Evolutionary conservation across 176 grass and related monocot species (phyloP), one percentile per base, ranked within the genome.

Genomic region (Puccinellia tenuiflora): DNA sequence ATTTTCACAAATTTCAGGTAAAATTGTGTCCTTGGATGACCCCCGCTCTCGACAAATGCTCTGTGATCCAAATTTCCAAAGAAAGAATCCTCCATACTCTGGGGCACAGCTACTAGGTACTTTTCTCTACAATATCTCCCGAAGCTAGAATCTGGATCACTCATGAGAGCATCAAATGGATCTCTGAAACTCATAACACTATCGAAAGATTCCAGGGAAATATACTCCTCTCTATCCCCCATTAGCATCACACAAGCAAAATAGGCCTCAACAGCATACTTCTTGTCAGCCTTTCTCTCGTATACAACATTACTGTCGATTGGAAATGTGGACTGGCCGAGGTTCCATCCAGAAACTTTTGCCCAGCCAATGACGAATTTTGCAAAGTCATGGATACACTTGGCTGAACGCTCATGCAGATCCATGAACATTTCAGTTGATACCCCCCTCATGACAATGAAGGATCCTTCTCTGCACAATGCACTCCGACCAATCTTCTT

Each of bases 21-120:
- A 77, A 97, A 92, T 17, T 86, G 90, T 50, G 95, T 97, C 84
- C 88, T 97, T 20, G 95, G 95, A 83, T 97, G 92, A 1, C 92
- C 77, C 0, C 90, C 92, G 9, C 35, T 75, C 78, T 83, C 29
- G 9, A 97, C 69, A 76, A 97, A 92, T 45, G 68, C 78, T 68
- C 95, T 90, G n/a, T 97, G 90, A 35, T 97, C 88, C 64, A 79
- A 84, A 78, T 88, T 97, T 12, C 95, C 92, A 25, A 97, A 92
- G 34, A 97, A 91, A 18, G 88, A 94, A 63, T 68, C 35, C 66
- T 97, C 95, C 92, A 97, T 92, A 77, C 65, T 85, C 0, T 68
- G 40, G 8, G 90, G 84, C 20, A 97, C 87, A 62, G 75, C 84
- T 2, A 71, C 42, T 8, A 91, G 67, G 63, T 92, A 97, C 80